Conservation (phyloP, 2,329 filamentous ascomycete species). For the Hyphodiscus sp. region DNA sequence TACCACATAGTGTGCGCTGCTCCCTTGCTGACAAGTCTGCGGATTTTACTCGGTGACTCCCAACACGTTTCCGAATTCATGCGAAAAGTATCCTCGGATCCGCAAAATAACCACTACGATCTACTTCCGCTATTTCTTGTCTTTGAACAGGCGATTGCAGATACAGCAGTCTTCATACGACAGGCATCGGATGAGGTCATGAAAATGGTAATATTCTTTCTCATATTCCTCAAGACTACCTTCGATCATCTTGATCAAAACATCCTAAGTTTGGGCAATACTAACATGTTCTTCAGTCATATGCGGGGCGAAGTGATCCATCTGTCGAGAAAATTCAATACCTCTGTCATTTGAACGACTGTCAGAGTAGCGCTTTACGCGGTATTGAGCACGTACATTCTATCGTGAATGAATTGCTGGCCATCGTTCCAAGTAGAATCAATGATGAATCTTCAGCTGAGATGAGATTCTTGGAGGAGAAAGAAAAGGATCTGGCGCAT, state of each 20-base stretch:
- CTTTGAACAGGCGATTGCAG: constrained; percentile 6
- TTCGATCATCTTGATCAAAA: not conserved
- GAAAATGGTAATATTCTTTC: constrained; percentile 7
- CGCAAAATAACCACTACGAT: constrained; percentile 2
- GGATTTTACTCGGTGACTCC: constrained; percentile 2
- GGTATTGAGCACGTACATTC: constrained; percentile 3
- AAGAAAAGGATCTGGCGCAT: constrained; percentile 2
- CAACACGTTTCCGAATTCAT: constrained; percentile 9
- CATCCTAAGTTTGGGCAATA: not conserved
- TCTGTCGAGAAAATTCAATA: constrained; percentile 7
- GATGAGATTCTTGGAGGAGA: constrained; percentile 9
- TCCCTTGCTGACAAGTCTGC: not conserved
- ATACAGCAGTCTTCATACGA: constrained; percentile 9
- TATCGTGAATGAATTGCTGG: constrained; percentile 1
- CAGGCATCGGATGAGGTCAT: constrained; percentile 9
- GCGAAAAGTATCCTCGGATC: constrained; percentile 4
- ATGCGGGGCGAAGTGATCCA: constrained; percentile 1
- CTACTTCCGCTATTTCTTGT: constrained; percentile 10
- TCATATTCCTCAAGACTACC: not conserved
- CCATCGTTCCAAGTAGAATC: not conserved
- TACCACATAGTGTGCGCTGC: not conserved
- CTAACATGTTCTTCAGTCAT: constrained; percentile 1
- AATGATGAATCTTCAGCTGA: not conserved
- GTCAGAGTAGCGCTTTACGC: not conserved
- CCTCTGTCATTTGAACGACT: constrained; percentile 9